Evolutionary conservation across 106 monocot genomes (phyloP).

Genomic region (Amphibolis antarctica): DNA sequence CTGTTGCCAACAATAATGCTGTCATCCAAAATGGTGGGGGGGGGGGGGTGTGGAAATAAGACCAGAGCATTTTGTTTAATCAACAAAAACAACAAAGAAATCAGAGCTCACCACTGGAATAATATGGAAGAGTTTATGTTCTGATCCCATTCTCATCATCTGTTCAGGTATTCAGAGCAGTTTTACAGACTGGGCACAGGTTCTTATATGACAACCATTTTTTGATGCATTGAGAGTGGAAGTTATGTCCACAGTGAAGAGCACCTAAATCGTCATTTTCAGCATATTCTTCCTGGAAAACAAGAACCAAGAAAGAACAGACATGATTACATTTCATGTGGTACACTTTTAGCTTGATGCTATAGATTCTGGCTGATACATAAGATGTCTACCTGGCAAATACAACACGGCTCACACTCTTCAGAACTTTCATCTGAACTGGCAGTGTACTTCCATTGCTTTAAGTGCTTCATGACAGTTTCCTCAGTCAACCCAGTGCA

Average conservation of each 20-base stretch:
- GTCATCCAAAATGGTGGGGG: too few relatives aligned
- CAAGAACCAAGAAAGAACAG: neutral
- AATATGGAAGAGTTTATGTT: neutral
- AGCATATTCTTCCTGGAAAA: constrained; percentile 17
- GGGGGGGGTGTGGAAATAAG: too few relatives aligned
- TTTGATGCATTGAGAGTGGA: constrained; percentile 22
- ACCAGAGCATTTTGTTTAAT: too few relatives aligned
- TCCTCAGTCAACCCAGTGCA: constrained; percentile 70
- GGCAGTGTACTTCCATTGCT: constrained; percentile 19
- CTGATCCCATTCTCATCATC: too few relatives aligned
- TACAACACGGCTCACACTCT: constrained; percentile 27
- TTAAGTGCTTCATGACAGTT: constrained; percentile 42
- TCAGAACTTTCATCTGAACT: neutral
- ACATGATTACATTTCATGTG: neutral
- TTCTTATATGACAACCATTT: constrained; percentile 23
- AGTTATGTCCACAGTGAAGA: constrained; percentile 23
- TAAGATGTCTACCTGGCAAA: constrained; percentile 22
- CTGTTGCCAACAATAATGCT: too few relatives aligned
- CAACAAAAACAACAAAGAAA: neutral
- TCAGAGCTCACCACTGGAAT: neutral
- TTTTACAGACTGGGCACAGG: constrained; percentile 28
- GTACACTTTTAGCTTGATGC: neutral
- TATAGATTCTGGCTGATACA: neutral
- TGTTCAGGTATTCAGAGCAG: constrained; percentile 13
- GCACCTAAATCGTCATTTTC: constrained; percentile 14